Evolutionary conservation across 2,329 filamentous ascomycete species (phyloP).

Genomic region (Geosmithia flava): DNA sequence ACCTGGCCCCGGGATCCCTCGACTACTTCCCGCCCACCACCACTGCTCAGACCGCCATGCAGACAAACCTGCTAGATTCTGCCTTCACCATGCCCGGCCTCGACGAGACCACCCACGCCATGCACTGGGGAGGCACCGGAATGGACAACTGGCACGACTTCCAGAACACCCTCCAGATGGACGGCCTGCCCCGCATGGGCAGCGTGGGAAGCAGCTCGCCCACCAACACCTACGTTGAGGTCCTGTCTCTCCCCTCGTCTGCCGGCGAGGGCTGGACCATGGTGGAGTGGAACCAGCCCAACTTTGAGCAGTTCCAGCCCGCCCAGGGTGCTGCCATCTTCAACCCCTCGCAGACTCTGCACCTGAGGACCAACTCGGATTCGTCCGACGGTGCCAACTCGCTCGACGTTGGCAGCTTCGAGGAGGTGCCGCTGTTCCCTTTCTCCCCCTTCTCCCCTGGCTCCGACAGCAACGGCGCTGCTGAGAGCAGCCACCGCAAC

Average conservation of each 20-base stretch:
- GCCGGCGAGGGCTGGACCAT: slow-evolving; percentile 81
- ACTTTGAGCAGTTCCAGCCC: slow-evolving; percentile 45
- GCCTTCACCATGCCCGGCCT: slow-evolving; percentile 49
- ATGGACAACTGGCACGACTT: slow-evolving; percentile 75
- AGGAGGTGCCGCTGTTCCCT: slow-evolving; percentile 60
- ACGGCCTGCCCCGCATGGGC: slow-evolving; percentile 25
- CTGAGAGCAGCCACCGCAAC: slow-evolving; percentile 49
- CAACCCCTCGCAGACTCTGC: slow-evolving; percentile 83
- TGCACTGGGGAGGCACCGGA: slow-evolving; percentile 48
- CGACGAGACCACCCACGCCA: slow-evolving; percentile 39
- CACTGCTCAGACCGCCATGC: slow-evolving; percentile 34
- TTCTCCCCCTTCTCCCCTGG: slow-evolving; percentile 79
- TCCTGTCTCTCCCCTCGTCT: slow-evolving; percentile 68
- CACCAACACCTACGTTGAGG: slow-evolving; percentile 58
- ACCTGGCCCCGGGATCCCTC: slow-evolving; percentile 42
- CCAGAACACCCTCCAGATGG: slow-evolving; percentile 45
- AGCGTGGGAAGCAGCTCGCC: slow-evolving; percentile 33
- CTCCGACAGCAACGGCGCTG: slow-evolving; percentile 47
- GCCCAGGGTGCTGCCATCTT: slow-evolving; percentile 57
- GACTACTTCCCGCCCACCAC: slow-evolving; percentile 47
- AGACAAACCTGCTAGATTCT: slow-evolving; percentile 50
- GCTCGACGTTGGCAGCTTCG: slow-evolving; percentile 64
- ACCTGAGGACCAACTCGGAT: slow-evolving; percentile 77
- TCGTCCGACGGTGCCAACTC: slow-evolving; percentile 62
- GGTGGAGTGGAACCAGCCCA: slow-evolving; percentile 63